These are phyloP conservation scores for Penicillium crustosum DNA, from an alignment of 2,329 filamentous ascomycete genomes.

Conservation along the genomic window DNA sequence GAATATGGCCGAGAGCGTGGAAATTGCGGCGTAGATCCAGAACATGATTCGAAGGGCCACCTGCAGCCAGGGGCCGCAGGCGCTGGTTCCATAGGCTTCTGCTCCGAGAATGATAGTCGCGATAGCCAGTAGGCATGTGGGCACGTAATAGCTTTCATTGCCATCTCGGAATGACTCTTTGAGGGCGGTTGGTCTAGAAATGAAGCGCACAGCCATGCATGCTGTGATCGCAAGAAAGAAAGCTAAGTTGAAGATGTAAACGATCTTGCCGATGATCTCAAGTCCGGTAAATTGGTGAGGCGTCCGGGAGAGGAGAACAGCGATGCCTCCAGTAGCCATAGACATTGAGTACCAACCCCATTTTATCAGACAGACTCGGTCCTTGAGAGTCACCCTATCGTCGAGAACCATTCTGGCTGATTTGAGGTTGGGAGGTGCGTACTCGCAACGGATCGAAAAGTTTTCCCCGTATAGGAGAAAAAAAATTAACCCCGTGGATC, in stretches of 20 bases:
- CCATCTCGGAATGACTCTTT: constrained; percentile 57
- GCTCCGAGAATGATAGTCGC: constrained; percentile 65
- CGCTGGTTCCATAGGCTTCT: constrained; percentile 61
- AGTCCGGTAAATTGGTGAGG: constrained; percentile 65
- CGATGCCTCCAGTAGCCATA: constrained; percentile 71
- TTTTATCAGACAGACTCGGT: constrained; percentile 50
- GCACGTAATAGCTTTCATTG: constrained; percentile 66
- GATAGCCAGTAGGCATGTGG: constrained; percentile 64
- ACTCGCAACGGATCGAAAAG: background rate
- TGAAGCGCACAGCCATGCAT: constrained; percentile 30
- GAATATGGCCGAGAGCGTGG: constrained; percentile 10
- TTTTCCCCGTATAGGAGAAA: background rate
- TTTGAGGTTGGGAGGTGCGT: background rate
- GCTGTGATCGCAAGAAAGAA: constrained; percentile 58
- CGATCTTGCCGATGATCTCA: constrained; percentile 59
- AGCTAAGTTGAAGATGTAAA: constrained; percentile 65
- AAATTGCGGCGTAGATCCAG: constrained; percentile 63
- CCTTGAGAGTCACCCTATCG: constrained; percentile 2
- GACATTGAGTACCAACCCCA: constrained; percentile 70
- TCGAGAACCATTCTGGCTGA: background rate
- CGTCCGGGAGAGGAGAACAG: constrained; percentile 56
- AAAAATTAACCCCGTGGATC: background rate
- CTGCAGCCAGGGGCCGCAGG: constrained; percentile 55
- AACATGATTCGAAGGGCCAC: constrained; percentile 61
- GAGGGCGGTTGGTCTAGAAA: constrained; percentile 52